These are phyloP conservation scores for Boletellus emodensis DNA, from an alignment of 768 basidiomycete genomes.

Conservation along the genomic window DNA sequence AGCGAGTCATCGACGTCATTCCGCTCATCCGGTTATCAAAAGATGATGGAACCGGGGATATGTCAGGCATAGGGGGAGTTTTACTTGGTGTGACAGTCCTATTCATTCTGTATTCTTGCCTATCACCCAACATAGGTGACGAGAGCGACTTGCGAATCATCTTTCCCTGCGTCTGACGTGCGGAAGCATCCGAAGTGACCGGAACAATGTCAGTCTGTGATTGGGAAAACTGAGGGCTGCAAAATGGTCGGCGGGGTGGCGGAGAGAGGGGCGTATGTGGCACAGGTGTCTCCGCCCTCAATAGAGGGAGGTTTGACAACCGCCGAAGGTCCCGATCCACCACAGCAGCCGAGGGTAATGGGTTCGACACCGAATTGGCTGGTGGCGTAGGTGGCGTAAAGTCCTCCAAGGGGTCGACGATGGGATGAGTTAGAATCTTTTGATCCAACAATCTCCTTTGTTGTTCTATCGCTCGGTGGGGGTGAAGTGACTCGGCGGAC, in stretches of 20 bases:
- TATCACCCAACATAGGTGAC: constrained; percentile 49
- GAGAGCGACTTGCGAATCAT: constrained; percentile 48
- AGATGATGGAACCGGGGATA: constrained; percentile 29
- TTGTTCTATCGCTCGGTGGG: constrained; percentile 11
- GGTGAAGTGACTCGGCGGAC: constrained; percentile 25
- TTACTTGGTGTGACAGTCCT: constrained; percentile 30
- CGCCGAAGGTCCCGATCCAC: constrained; percentile 32
- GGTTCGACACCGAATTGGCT: constrained; percentile 4
- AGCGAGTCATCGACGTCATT: constrained; percentile 24
- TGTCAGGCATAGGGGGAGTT: constrained; percentile 42
- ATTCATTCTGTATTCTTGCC: constrained; percentile 34
- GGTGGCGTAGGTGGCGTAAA: constrained; percentile 23
- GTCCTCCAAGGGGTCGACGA: constrained; percentile 33
- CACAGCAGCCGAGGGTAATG: constrained; percentile 12
- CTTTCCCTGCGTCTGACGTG: constrained; percentile 13
- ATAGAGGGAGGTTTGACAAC: constrained; percentile 42
- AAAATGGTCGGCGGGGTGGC: constrained; percentile 51
- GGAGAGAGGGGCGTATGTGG: constrained; percentile 61
- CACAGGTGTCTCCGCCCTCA: constrained; percentile 64
- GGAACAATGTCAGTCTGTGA: constrained; percentile 53
- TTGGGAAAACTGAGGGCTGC: constrained; percentile 44
- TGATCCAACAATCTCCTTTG: constrained; percentile 35
- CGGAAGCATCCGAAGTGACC: constrained; percentile 1
- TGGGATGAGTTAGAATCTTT: constrained; percentile 42
- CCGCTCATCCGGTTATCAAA: constrained; percentile 25